Percentiles rank a stretch among this genome's conserved stretches.
phyloP scores from a whole-genome alignment of 257 asterid genomes.

The Dorcoceras hygrometricum region DNA sequence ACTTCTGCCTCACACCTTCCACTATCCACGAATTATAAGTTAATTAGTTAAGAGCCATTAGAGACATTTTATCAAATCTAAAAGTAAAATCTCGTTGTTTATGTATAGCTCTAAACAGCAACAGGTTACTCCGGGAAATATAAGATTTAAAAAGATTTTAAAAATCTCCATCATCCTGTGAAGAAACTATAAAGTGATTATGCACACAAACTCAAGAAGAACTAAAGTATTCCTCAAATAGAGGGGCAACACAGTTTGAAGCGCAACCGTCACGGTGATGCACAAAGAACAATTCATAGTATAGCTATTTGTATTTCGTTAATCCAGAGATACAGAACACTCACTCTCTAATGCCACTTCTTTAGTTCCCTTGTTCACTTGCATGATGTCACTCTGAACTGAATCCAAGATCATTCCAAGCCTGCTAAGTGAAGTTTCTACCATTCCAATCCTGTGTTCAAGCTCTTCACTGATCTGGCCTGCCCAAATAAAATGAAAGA shows the following conservation, averaged over 20 bases:
- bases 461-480: conserved; percentile 78
- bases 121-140: conserved; percentile 5
- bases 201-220: conserved; percentile 15
- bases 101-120: neutral
- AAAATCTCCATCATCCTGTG: conserved; percentile 1
- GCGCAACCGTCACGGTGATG: conserved; percentile 18
- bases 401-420: conserved; percentile 80
- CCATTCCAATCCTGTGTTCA: conserved; percentile 76
- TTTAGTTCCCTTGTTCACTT: conserved; percentile 80
- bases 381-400: conserved; percentile 82
- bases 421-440: conserved; percentile 82
- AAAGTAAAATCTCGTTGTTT: neutral
- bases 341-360: conserved; percentile 68
- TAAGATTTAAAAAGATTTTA: neutral
- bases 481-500: conserved; percentile 36
- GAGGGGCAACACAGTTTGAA: conserved; percentile 10
- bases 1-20: conserved; percentile 66
- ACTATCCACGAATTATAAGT: conserved; percentile 43
- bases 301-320: neutral
- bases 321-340: conserved; percentile 29
- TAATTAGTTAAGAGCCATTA: neutral
- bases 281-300: conserved; percentile 15
- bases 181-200: conserved; percentile 16
- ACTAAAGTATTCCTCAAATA: conserved; percentile 1
- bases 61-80: neutral